Base-by-base conservation (phyloP, 202 grass and related monocot genomes). In the Carex arenaria region DNA sequence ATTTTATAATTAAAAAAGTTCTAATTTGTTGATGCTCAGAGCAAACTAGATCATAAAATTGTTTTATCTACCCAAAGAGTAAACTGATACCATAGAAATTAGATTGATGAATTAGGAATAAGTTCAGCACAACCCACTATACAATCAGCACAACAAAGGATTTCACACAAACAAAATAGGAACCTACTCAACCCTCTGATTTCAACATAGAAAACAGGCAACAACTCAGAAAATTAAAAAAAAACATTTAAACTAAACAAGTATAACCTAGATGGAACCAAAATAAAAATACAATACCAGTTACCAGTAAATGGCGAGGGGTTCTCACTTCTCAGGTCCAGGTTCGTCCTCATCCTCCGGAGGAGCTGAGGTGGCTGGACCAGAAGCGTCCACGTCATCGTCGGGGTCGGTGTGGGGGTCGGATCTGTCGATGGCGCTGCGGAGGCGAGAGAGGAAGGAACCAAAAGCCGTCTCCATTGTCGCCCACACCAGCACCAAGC, bases 401-500 rank as follows among this genome's bases (percentile, higher is more conserved):
- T 97, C 94, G 34, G 93, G 92, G 83, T 94, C 95, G 82, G 28
- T 73, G 67, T 78, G 31, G 49, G 92, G 80, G 34, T 94, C 89
- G 52, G 88, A 88, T 84, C 90, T 73, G 85, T 64, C 67, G 87
- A 98, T 34, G 84, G 92, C 67, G 55, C 77, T 83, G 77, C 95
- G 92, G 86, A 98, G 83, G 77, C 85, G 86, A 82, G 91, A 91
- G 61, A 98, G 93, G 45, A 95, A 89, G 84, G 89, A 87, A 80
- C 88, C 94, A 88, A 98, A 95, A 23, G 92, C 95, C 26, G 89
- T 85, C 92, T 98, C 92, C 78, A 98, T 45, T 28, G 95, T 90
- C 80, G 93, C 23, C 95, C 95, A 98, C 14, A 84, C 92, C 59
- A 98, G 84, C 67, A 86, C 83, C 64, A 98, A 84, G 2, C 92